Evolutionary conservation across 345 rosid species (phyloP).

Genomic region (Physaria fendleri): DNA sequence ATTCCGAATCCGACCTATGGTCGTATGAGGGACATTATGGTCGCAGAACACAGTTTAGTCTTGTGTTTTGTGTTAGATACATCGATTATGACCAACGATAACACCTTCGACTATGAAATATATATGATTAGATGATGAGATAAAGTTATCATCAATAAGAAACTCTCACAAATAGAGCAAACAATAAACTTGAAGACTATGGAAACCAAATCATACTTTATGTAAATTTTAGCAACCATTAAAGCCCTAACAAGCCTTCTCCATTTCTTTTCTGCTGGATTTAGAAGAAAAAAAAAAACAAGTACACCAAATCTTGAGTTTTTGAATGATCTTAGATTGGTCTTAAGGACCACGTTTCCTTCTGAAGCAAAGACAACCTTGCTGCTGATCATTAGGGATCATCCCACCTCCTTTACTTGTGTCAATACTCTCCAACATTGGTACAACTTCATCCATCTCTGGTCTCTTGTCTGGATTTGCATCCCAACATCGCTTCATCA

Average conservation of each 20-base stretch:
- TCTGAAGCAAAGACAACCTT: constrained; percentile 84
- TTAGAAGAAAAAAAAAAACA: background rate
- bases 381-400: constrained; percentile 84
- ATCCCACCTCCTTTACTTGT: constrained; percentile 92
- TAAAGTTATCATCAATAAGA: background rate
- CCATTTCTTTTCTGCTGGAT: background rate
- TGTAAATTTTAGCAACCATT: constrained; percentile 15
- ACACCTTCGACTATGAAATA: background rate
- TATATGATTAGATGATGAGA: background rate
- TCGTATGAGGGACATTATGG: too few species aligned
- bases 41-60: too few species aligned
- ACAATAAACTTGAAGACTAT: constrained; percentile 15
- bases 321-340: constrained; percentile 9
- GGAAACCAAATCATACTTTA: constrained; percentile 23
- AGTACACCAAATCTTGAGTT: constrained; percentile 2
- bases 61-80: too few species aligned
- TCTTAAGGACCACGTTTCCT: constrained; percentile 78
- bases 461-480: constrained; percentile 92
- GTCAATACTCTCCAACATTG: constrained; percentile 84
- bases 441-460: constrained; percentile 94
- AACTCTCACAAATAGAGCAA: constrained; percentile 10
- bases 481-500: constrained; percentile 98
- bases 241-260: constrained; percentile 18
- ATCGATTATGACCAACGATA: too few species aligned
- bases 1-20: too few species aligned